Conservation (phyloP, 2,329 filamentous ascomycete species). For the Aspergillus latus region DNA sequence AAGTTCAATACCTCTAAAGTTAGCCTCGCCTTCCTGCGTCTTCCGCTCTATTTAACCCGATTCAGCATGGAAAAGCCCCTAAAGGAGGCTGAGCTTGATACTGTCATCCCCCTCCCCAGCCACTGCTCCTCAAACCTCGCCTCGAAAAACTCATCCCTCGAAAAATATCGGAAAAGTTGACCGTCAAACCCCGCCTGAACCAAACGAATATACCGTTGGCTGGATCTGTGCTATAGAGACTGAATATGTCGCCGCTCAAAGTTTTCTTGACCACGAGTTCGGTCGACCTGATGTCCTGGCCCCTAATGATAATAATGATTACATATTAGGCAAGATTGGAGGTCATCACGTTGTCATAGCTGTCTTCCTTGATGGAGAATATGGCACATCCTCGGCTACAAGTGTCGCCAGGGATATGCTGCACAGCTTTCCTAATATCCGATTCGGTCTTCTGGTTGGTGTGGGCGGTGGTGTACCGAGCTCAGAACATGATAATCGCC, state of each 20-base stretch:
- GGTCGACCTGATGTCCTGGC: background rate
- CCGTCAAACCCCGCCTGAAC: too few relatives aligned
- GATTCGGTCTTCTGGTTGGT: slow-evolving; percentile 24
- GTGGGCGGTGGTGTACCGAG: slow-evolving; percentile 25
- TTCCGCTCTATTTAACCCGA: too few relatives aligned
- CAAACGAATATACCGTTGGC: background rate
- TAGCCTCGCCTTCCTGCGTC: too few relatives aligned
- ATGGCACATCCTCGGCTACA: slow-evolving; percentile 1
- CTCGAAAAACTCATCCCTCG: too few relatives aligned
- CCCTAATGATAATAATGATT: slow-evolving; percentile 1
- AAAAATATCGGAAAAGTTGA: too few relatives aligned
- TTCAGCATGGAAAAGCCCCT: too few relatives aligned
- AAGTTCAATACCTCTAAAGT: too few relatives aligned
- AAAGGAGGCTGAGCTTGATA: too few relatives aligned
- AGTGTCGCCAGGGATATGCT: slow-evolving; percentile 13
- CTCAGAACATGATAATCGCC: background rate
- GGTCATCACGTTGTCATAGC: slow-evolving; percentile 5
- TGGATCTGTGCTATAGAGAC: background rate
- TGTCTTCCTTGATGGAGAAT: slow-evolving; percentile 1
- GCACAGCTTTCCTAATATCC: slow-evolving; percentile 20
- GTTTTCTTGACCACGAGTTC: background rate
- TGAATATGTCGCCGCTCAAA: background rate
- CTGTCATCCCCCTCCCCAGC: too few relatives aligned
- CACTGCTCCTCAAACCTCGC: too few relatives aligned
- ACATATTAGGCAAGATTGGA: background rate